Evolutionary conservation across 1,139 yeast genomes (phyloP), one percentile per base, ranked within the genome.

Genomic region (Yamadazyma epiphylla): DNA sequence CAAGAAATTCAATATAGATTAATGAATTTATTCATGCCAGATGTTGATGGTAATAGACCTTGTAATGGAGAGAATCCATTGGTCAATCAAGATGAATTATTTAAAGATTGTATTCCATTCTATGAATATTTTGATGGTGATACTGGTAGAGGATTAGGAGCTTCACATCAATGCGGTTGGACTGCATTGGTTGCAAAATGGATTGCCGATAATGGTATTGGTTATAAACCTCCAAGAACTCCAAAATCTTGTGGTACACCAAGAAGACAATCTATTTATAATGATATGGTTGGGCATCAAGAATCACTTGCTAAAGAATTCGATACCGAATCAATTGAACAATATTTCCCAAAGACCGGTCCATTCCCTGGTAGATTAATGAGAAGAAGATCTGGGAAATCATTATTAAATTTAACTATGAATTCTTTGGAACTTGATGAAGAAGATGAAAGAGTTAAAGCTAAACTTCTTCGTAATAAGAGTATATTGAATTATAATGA

Each of bases 151-250:
- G 97, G 97, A 5, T 64, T 89, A 37, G 97, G 97, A 23, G 91
- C 96, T 1, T 81, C 91, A 28, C 96, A 91, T 64, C 97, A 89
- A 61, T 82, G 89, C 64, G 97, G 97, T 11, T 89, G 97, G 97
- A 89, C 97, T 1, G 89, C 95, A 0, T 71, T 89, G 28, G 94
- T 88, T 33, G 95, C 96, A 28, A 85, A 91, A 58, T 78, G 94
- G 77, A 87, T 89, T 50, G 94, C 86, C 52, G 97, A 89, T 55
- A 85, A 85, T 30, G 96, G 96, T 35, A 71, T 79, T 27, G 74
- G 87, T 1, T 75, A 80, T 49, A 62, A 74, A 49, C 50, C 63
- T 42, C 68, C 76, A 31, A 60, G 70, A 58, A 60, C 80, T 31
- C 78, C 80, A 22, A 59, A 68, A 33, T 65, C 77, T 5, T 74